Base-by-base conservation (phyloP, 139 green algal species). In the Tetradesmus obliquus region DNA sequence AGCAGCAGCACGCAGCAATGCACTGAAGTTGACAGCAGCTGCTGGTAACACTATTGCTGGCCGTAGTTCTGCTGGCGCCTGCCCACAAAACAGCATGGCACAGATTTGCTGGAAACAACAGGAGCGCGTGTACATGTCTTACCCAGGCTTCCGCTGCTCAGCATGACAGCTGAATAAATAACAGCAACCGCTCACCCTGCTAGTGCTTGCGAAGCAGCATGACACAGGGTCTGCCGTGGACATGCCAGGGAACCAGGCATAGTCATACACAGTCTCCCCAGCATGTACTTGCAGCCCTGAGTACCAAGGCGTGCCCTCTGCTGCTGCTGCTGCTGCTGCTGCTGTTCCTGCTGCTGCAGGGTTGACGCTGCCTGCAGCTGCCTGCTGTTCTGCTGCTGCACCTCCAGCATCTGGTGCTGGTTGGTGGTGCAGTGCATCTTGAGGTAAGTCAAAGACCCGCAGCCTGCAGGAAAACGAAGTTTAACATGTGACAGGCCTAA, bases 191-290 rank as follows among this genome's bases (percentile, higher is more conserved):
- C 93, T 55, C 88, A 96, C 95, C 55, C 97, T 91, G 55, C 79
- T 93, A 0, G 96, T 97, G 84, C 94, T 95, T 3, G 96, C 95
- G 94, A 98, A 97, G 93, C 95, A 97, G 96, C 95, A 99, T 0
- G 95, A 96, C 1, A 92, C 91, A 0, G 95, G 93, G 51, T 99
- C 97, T 4, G 92, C 81, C 2, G 94, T 91, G 12, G 69, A 91
- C 95, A 98, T 97, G 58, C 90, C 69, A 0, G 94, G 88, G 93
- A 95, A 98, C 97, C 97, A 99, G 54, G 89, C 89, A 79, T 96
- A 98, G 87, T 98, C 97, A 89, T 98, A 98, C 5, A 98, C 86
- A 0, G 92, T 92, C 92, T 99, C 97, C 1, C 96, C 95, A 55
- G 95, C 94, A 15, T 95, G 82, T 32, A 98, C 93, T 8, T 93